A percentile compares a stretch with the other conserved stretches of the same genome.
These are phyloP conservation scores for Jackrogersella multiformis DNA, from an alignment of 495 filamentous ascomycete species.

Conservation along the genomic window DNA sequence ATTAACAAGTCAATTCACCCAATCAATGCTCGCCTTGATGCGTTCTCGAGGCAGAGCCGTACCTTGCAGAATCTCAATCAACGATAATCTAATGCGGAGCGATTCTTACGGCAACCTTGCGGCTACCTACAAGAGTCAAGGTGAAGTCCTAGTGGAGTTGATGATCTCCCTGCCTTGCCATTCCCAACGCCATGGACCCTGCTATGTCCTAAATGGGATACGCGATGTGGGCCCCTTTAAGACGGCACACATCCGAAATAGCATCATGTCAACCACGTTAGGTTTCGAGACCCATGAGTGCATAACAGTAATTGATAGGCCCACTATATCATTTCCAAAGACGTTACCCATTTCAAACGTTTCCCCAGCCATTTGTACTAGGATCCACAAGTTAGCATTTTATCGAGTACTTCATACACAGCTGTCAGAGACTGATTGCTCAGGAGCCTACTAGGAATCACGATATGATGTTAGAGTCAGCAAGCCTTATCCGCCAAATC, in stretches of 20 bases:
- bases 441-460: background rate
- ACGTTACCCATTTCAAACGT: conserved; percentile 18
- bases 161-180: conserved; percentile 23
- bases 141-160: background rate
- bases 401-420: background rate
- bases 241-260: conserved; percentile 43
- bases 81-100: background rate
- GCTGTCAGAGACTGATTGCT: background rate
- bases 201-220: conserved; percentile 19
- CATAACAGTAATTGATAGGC: conserved; percentile 26
- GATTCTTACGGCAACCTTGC: conserved; percentile 5
- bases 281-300: conserved; percentile 30
- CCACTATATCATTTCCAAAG: conserved; percentile 30
- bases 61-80: background rate
- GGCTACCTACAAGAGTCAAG: conserved; percentile 6
- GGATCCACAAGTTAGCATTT: background rate
- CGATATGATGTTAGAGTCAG: background rate
- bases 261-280: conserved; percentile 31
- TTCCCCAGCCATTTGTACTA: conserved; percentile 3
- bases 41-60: background rate
- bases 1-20: conserved; percentile 11
- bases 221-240: conserved; percentile 13
- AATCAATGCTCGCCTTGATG: conserved; percentile 10
- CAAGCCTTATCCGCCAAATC: background rate
- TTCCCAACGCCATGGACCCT: conserved; percentile 33